A percentile compares a stretch with the other conserved stretches of the same genome.
These are phyloP conservation scores for Xylaria sp. DNA, from an alignment of 2,329 filamentous ascomycete genomes.

Conservation along the genomic window DNA sequence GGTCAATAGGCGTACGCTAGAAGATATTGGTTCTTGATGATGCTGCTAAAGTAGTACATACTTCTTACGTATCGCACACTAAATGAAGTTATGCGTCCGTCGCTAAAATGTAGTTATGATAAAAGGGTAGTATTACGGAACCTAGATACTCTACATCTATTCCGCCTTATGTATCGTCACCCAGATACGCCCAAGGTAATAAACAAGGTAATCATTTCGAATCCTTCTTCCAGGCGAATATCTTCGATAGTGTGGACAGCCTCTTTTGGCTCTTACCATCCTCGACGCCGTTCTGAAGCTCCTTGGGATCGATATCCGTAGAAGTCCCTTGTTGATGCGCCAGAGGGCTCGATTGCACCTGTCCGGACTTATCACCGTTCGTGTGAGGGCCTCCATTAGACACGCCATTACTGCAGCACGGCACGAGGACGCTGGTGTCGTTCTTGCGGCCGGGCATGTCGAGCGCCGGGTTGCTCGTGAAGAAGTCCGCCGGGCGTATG, in stretches of 20 bases:
- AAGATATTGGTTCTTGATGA: too few relatives aligned
- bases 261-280: conserved; percentile 30
- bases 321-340: conserved; percentile 44
- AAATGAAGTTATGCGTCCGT: too few relatives aligned
- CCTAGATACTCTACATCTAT: too few relatives aligned
- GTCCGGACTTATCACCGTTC: conserved; percentile 25
- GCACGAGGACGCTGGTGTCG: conserved; percentile 49
- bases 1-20: too few relatives aligned
- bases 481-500: conserved; percentile 53
- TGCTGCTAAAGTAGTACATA: too few relatives aligned
- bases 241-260: conserved; percentile 32
- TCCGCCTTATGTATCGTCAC: too few relatives aligned
- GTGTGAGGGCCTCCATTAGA: background rate
- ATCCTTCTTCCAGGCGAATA: conserved; percentile 38
- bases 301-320: conserved; percentile 35
- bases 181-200: too few relatives aligned
- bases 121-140: too few relatives aligned
- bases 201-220: too few relatives aligned
- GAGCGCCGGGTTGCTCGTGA: conserved; percentile 52
- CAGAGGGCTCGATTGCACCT: conserved; percentile 40
- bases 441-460: conserved; percentile 50
- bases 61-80: too few relatives aligned
- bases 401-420: conserved; percentile 37
- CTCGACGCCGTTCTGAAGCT: conserved; percentile 20
- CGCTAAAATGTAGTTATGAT: too few relatives aligned